Percentiles rank a stretch among this genome's conserved stretches.
Conservation (phyloP, 2,329 filamentous ascomycete species). For the Aspergillus glaucus region DNA sequence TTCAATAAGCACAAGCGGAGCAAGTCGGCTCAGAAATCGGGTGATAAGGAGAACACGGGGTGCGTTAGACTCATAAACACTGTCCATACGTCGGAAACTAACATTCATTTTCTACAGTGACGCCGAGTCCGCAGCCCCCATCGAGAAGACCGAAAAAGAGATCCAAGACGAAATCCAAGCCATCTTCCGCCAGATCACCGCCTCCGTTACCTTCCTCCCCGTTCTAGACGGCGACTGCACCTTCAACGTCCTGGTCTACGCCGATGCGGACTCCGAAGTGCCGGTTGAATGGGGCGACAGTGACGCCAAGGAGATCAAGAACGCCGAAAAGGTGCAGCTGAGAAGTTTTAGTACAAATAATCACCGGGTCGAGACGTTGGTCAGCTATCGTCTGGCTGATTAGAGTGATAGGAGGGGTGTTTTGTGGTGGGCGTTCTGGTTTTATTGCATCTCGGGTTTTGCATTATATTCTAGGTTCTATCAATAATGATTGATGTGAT, state of each 20-base stretch:
- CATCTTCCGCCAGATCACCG: conserved; percentile 96
- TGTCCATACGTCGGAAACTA: neutral
- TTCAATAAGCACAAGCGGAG: conserved; percentile 47
- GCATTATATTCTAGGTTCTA: conserved; percentile 1
- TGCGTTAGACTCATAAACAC: conserved; percentile 27
- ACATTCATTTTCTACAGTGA: conserved; percentile 19
- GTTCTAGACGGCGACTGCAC: conserved; percentile 93
- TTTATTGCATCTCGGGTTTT: neutral
- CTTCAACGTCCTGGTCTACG: conserved; percentile 97
- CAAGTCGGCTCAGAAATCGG: conserved; percentile 44
- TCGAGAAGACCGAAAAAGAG: conserved; percentile 82
- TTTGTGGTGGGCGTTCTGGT: conserved; percentile 11
- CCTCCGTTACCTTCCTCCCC: conserved; percentile 91
- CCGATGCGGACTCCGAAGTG: conserved; percentile 91
- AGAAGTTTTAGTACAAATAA: conserved; percentile 93
- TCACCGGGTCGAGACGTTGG: conserved; percentile 88
- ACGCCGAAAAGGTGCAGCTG: conserved; percentile 91
- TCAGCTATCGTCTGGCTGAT: conserved; percentile 68
- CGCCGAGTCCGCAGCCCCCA: conserved; percentile 19
- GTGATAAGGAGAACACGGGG: conserved; percentile 66
- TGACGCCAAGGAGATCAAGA: conserved; percentile 91
- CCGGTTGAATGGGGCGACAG: conserved; percentile 98
- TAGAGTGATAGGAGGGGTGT: conserved; percentile 19
- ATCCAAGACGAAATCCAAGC: conserved; percentile 95
- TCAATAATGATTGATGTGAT: conserved; percentile 13